phyloP scores from a whole-genome alignment of 352 stramenopile species.

The Detonula confervacea region DNA sequence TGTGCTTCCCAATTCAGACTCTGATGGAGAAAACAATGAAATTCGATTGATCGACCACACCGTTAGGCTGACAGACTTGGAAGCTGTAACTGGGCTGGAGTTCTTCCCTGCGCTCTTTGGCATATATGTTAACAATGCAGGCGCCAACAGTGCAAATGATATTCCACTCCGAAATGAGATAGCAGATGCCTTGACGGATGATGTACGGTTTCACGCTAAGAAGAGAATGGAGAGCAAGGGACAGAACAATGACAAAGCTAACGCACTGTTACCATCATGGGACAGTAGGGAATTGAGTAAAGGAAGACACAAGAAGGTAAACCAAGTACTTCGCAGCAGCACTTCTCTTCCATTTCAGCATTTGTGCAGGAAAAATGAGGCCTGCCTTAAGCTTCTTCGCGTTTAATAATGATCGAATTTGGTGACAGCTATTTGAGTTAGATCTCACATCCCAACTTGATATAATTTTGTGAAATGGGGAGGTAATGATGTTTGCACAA shows the following conservation, averaged over 20 bases:
- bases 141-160: constrained; percentile 13
- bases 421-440: no score
- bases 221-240: constrained; percentile 5
- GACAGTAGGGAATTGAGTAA: constrained; percentile 14
- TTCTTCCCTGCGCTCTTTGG: constrained; percentile 88
- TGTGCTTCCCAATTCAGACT: constrained; percentile 92
- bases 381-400: constrained; percentile 37
- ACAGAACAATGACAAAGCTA: neutral
- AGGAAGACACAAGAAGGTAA: constrained; percentile 28
- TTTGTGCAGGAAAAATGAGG: constrained; percentile 43
- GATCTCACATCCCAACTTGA: no score
- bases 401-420: no score
- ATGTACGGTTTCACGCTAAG: constrained; percentile 28
- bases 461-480: no score
- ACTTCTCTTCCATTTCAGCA: constrained; percentile 42
- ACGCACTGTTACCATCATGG: constrained; percentile 24
- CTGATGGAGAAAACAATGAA: constrained; percentile 84
- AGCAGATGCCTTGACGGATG: constrained; percentile 56
- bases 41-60: constrained; percentile 85
- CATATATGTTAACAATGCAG: constrained; percentile 26
- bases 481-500: no score
- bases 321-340: constrained; percentile 41
- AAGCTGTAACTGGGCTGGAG: constrained; percentile 91
- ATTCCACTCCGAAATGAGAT: constrained; percentile 41
- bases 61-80: constrained; percentile 90